A percentile compares a stretch with the other conserved stretches of the same genome.
Conservation (phyloP, 805 yeast genomes). For the Helenozyma baotianmanensis region DNA sequence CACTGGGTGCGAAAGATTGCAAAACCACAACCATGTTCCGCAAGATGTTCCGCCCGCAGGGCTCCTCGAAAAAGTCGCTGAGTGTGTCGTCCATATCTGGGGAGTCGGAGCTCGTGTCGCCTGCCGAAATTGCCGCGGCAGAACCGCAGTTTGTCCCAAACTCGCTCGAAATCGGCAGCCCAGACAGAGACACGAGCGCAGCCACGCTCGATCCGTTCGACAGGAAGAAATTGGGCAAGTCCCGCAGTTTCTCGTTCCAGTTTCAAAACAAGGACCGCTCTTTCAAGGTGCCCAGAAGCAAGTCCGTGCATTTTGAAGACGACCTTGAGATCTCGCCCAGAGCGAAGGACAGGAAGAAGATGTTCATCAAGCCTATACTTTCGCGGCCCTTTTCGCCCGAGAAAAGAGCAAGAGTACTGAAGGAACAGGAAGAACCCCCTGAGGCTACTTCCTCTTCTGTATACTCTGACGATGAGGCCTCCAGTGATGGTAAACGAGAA, state of each 20-base stretch:
- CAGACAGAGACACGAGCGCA: not conserved
- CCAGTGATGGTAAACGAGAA: too few species aligned
- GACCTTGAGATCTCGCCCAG: constrained; percentile 6
- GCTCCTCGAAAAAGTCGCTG: too few species aligned
- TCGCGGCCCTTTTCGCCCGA: too few species aligned
- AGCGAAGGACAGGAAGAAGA: not conserved
- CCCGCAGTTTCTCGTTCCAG: constrained; percentile 11
- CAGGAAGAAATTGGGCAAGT: constrained; percentile 3
- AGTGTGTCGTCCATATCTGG: constrained; percentile 7
- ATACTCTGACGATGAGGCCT: too few species aligned
- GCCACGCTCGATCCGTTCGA: constrained; percentile 12
- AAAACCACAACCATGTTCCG: not conserved
- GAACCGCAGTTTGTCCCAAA: too few species aligned
- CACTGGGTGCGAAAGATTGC: not conserved
- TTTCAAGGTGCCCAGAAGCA: constrained; percentile 8
- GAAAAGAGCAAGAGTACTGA: too few species aligned
- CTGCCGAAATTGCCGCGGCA: constrained; percentile 4
- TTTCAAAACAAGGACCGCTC: constrained; percentile 1
- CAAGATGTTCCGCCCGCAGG: too few species aligned
- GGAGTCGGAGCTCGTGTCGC: constrained; percentile 8
- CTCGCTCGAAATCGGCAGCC: constrained; percentile 7
- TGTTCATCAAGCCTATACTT: too few species aligned
- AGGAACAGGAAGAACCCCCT: too few species aligned
- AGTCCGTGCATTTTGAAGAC: constrained; percentile 16
- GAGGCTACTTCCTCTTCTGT: too few species aligned